Conservation (phyloP, 2,329 filamentous ascomycete genomes). For the Cercospora canescens region DNA sequence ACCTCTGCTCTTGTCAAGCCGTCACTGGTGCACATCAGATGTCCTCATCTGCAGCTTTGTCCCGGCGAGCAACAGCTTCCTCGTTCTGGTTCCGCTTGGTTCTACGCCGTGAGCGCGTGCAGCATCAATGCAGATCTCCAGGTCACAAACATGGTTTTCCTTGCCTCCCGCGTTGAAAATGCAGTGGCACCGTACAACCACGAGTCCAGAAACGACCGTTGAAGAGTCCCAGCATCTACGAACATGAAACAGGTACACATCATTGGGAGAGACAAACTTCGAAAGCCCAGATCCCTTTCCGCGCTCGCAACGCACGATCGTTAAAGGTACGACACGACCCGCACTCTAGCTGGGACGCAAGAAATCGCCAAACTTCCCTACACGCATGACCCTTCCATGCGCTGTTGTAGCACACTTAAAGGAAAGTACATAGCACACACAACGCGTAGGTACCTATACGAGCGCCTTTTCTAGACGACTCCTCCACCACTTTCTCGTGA, state of each 20-base stretch:
- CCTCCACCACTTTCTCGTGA: not conserved
- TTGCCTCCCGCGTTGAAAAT: not conserved
- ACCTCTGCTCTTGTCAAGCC: slow-evolving; percentile 13
- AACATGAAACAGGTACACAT: not conserved
- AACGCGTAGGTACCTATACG: not conserved
- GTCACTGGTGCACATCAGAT: slow-evolving; percentile 5
- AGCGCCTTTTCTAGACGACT: not conserved
- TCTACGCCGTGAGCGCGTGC: not conserved
- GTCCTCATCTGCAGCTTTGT: not conserved
- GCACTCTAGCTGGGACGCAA: not conserved
- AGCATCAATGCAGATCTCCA: not conserved
- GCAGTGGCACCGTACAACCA: not conserved
- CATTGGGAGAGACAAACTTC: not conserved
- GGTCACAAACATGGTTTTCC: not conserved
- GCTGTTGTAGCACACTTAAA: not conserved
- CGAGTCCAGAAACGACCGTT: not conserved
- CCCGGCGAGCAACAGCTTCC: not conserved
- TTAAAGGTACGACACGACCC: not conserved
- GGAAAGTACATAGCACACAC: not conserved
- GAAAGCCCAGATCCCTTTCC: not conserved
- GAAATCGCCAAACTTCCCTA: not conserved
- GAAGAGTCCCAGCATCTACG: not conserved
- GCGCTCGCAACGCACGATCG: not conserved
- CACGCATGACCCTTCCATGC: not conserved
- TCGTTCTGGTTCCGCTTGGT: not conserved